Evolutionary conservation across 2,329 filamentous ascomycete genomes (phyloP).

Genomic region (Paraconiothyrium brasiliense): DNA sequence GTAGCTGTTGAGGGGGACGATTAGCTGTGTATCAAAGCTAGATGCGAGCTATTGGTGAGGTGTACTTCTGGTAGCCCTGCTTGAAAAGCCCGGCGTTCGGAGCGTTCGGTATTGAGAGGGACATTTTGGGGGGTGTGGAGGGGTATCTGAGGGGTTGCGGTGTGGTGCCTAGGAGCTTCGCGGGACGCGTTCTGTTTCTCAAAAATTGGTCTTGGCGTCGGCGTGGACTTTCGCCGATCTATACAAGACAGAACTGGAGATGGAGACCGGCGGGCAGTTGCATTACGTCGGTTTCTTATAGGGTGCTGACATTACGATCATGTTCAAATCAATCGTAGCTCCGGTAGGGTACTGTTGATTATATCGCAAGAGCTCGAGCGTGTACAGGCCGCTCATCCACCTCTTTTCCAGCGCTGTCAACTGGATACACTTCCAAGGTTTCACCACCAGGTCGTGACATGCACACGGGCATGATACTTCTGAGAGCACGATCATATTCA

Average conservation of each 20-base stretch:
- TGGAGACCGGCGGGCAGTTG: conserved; percentile 5
- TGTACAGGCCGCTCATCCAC: background rate
- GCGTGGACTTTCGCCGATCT: conserved; percentile 10
- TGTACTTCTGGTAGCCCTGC: conserved; percentile 93
- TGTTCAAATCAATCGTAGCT: background rate
- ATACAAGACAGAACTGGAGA: conserved; percentile 1
- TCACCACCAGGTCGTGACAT: no score
- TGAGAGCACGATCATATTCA: no score
- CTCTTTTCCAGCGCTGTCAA: no score
- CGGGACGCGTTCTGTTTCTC: conserved; percentile 39
- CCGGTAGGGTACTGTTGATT: no score
- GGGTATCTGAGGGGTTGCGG: conserved; percentile 40
- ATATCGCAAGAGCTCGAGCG: background rate
- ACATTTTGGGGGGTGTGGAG: conserved; percentile 70
- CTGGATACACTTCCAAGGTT: no score
- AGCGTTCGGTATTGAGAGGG: conserved; percentile 92
- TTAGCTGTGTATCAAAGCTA: conserved; percentile 37
- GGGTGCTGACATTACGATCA: no score
- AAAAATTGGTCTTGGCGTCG: conserved; percentile 25
- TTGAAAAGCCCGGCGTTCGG: conserved; percentile 96
- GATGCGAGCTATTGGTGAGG: conserved; percentile 33
- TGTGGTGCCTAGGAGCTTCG: conserved; percentile 39
- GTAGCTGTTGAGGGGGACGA: conserved; percentile 71
- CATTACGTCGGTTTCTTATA: background rate
- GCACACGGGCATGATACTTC: no score